Evolutionary conservation across 768 basidiomycete genomes (phyloP).

Genomic region (Lactarius psammicola): DNA sequence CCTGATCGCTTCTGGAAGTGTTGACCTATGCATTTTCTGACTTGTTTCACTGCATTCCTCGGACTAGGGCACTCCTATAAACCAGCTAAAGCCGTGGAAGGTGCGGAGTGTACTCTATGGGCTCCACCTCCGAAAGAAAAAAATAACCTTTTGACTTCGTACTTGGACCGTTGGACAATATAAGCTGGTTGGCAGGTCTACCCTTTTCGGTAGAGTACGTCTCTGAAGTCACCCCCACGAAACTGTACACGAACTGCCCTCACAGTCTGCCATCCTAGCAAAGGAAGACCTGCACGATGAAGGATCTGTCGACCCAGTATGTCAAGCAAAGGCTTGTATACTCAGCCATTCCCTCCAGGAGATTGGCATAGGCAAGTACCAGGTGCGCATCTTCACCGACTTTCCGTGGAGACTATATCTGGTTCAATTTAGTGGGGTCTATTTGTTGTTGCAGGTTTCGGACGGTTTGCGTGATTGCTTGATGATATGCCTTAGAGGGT

Average conservation of each 20-base stretch:
- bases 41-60: not conserved
- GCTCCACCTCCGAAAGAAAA: not conserved
- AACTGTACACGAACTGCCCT: not conserved
- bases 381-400: constrained; percentile 38
- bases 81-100: too few species aligned
- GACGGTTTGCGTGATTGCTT: constrained; percentile 67
- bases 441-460: constrained; percentile 69
- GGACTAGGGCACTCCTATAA: not conserved
- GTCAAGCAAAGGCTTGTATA: constrained; percentile 55
- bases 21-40: not conserved
- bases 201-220: not conserved
- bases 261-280: not conserved
- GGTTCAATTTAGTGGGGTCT: constrained; percentile 49
- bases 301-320: constrained; percentile 51
- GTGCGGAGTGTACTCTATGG: too few species aligned
- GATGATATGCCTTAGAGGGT: not conserved
- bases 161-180: not conserved
- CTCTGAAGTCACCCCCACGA: not conserved
- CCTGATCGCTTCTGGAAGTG: not conserved
- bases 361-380: constrained; percentile 71
- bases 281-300: constrained; percentile 24
- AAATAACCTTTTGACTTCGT: not conserved
- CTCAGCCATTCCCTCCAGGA: constrained; percentile 62
- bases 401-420: not conserved
- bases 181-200: not conserved